Conservation (phyloP, 2,329 filamentous ascomycete species). For the Aspergillus awamori region DNA sequence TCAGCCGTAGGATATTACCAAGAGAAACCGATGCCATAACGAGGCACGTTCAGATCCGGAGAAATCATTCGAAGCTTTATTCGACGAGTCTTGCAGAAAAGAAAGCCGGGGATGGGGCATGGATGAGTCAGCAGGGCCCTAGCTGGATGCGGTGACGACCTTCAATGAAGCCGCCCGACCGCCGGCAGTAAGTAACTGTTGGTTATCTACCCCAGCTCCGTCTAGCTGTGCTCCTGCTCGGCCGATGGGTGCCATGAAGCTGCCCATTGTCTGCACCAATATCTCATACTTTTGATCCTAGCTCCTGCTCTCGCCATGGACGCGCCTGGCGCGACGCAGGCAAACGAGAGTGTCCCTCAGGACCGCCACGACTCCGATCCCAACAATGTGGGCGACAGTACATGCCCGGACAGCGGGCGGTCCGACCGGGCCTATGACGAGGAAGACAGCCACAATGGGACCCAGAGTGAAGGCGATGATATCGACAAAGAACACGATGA, state of each 20-base stretch:
- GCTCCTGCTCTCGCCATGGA: conserved; percentile 41
- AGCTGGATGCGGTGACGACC: background rate
- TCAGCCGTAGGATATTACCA: background rate
- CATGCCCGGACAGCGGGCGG: conserved; percentile 14
- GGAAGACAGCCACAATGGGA: conserved; percentile 24
- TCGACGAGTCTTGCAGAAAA: background rate
- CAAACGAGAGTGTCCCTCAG: conserved; percentile 27
- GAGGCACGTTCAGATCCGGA: background rate
- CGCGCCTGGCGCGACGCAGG: conserved; percentile 39
- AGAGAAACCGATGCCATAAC: background rate
- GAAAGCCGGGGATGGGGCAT: background rate
- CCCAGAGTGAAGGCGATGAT: conserved; percentile 29
- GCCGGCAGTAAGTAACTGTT: background rate
- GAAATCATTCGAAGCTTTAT: background rate
- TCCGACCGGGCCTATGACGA: conserved; percentile 24
- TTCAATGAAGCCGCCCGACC: background rate
- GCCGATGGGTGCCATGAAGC: conserved; percentile 17
- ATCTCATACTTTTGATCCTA: conserved; percentile 26
- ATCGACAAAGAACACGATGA: conserved; percentile 39
- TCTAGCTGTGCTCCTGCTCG: conserved; percentile 9
- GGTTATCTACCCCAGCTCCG: conserved; percentile 1
- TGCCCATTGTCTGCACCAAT: conserved; percentile 7
- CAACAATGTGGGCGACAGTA: conserved; percentile 22
- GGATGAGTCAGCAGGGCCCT: conserved; percentile 1
- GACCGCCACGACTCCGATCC: conserved; percentile 23